Base-by-base conservation (phyloP, 225 moss, liverwort and hornwort species). In the Marchantia paleacea region DNA sequence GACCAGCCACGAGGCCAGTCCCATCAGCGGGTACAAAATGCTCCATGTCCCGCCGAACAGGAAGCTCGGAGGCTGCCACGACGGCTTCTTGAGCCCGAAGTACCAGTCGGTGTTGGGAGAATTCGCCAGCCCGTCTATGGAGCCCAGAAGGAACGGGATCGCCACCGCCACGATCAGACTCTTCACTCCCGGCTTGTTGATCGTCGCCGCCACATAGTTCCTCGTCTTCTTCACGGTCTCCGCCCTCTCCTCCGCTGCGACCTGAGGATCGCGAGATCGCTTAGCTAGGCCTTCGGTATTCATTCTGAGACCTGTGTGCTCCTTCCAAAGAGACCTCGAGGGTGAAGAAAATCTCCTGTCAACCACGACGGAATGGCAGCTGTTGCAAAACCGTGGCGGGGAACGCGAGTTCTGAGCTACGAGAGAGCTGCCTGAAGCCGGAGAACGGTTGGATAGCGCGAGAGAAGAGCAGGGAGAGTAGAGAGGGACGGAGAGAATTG, bases 11-110 rank as follows among this genome's bases (percentile, higher is more conserved):
- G 88, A 88, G 6, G 88, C 88, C 0, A 88, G 72, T 10, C 88
- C 88, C 88, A 85, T 85, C 39, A 88, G 70, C 49, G 88, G 88
- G 25, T 88, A 88, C 48, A 88, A 28, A 7, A 88, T 3, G 55
- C 85, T 81, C 88, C 88, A 88, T 0, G 85, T 78, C 3, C 70
- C 81, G 4, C 88, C 88, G 76, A 88, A 88, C 31, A 85, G 69
- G 26, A 85, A 85, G 49, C 83, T 80, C 2, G 88, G 88, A 0
- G 88, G 88, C 12, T 88, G 77, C 88, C 88, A 88, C 83, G 72
- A 79, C 3, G 88, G 88, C 77, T 88, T 88, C 85, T 85, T 88
- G 75, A 88, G 57, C 4, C 81, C 71, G 0, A 10, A 12, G 48
- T 81, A 88, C 88, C 88, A 88, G 13, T 15, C 19, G 39, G 83